Evolutionary conservation across 306 rosid genomes (phyloP).

Genomic region (Begonia masoniana): DNA sequence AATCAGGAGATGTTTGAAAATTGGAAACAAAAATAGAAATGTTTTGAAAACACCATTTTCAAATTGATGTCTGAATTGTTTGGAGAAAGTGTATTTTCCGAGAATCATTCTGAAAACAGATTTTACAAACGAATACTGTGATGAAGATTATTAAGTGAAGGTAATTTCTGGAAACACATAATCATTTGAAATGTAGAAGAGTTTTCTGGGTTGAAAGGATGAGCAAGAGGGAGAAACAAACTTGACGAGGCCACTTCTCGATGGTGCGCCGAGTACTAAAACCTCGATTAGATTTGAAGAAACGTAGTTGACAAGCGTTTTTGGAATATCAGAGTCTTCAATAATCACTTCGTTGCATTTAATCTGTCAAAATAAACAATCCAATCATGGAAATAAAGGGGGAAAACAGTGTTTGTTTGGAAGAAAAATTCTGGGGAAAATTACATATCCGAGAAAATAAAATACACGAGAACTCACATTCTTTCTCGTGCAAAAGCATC

Average conservation of each 20-base stretch:
- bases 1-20: not conserved
- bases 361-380: conserved; percentile 28
- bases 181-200: too few species aligned
- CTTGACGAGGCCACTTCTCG: conserved; percentile 58
- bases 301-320: conserved; percentile 39
- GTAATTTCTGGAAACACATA: too few species aligned
- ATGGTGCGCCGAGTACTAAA: conserved; percentile 65
- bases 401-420: too few species aligned
- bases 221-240: conserved; percentile 2
- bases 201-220: too few species aligned
- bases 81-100: too few species aligned
- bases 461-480: conserved; percentile 26
- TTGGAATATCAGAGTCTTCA: conserved; percentile 53
- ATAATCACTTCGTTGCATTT: conserved; percentile 52
- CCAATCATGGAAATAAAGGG: too few species aligned
- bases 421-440: too few species aligned
- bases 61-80: not conserved
- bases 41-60: not conserved
- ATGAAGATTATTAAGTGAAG: too few species aligned
- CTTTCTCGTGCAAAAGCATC: conserved; percentile 59
- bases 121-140: too few species aligned
- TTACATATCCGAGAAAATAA: too few species aligned
- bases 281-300: conserved; percentile 29
- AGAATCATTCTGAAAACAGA: too few species aligned
- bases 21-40: not conserved